phyloP scores from a whole-genome alignment of 371 early-diverging fungal genomes.

The Mortierella sp. region DNA sequence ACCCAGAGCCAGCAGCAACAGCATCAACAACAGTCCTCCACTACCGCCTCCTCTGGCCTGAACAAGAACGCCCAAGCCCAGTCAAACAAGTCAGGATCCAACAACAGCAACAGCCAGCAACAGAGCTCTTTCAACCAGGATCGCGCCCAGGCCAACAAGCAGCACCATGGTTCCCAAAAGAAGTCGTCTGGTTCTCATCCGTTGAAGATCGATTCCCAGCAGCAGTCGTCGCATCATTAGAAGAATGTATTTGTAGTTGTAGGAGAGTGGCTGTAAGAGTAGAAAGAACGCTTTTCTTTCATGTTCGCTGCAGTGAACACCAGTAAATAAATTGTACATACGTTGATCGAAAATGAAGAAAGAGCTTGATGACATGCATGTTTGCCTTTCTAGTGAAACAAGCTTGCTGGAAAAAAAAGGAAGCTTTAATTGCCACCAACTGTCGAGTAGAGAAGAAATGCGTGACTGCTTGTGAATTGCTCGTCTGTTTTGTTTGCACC shows the following conservation, averaged over 20 bases:
- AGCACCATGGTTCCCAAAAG: slow-evolving; percentile 28
- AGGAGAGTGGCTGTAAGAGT: neutral
- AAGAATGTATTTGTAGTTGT: neutral
- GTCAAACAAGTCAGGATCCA: neutral
- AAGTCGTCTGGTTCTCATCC: slow-evolving; percentile 48
- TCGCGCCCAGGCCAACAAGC: slow-evolving; percentile 26
- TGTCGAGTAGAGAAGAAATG: no score
- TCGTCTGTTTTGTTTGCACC: no score
- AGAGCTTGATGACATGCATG: no score
- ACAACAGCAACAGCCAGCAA: slow-evolving; percentile 20
- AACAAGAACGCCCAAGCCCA: slow-evolving; percentile 11
- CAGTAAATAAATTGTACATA: neutral
- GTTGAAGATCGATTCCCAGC: slow-evolving; percentile 37
- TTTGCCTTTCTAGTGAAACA: no score
- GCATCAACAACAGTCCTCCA: neutral
- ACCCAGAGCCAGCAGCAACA: slow-evolving; percentile 1
- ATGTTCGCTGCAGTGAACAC: neutral
- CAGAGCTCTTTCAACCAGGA: neutral
- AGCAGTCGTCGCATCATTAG: neutral
- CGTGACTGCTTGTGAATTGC: no score
- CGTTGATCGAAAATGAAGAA: neutral
- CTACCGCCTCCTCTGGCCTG: neutral
- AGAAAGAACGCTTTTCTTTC: neutral
- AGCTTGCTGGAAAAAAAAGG: neutral
- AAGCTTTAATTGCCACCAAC: no score